Conservation (phyloP, 2,329 filamentous ascomycete species). For the Malbranchea zuffiana region DNA sequence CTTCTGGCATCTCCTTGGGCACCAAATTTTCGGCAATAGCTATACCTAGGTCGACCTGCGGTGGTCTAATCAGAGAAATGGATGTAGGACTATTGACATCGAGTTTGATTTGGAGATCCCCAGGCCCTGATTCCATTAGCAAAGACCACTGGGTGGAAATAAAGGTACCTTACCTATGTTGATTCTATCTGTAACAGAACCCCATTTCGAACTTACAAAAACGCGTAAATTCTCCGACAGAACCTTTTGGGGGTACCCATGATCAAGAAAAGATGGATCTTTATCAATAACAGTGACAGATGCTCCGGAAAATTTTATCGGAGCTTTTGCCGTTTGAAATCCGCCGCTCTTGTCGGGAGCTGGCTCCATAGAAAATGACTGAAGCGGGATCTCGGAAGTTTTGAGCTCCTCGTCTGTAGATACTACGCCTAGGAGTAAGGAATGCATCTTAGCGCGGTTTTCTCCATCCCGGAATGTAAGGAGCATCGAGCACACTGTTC, state of each 20-base stretch:
- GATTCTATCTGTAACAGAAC: slow-evolving; percentile 70
- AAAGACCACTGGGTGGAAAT: slow-evolving; percentile 13
- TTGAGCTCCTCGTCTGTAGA: slow-evolving; percentile 57
- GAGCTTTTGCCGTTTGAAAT: slow-evolving; percentile 21
- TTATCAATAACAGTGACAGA: slow-evolving; percentile 55
- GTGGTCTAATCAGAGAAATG: slow-evolving; percentile 57
- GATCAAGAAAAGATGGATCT: slow-evolving; percentile 45
- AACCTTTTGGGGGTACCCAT: slow-evolving; percentile 54
- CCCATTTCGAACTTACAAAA: slow-evolving; percentile 62
- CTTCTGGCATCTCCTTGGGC: slow-evolving; percentile 50
- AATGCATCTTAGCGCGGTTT: slow-evolving; percentile 61
- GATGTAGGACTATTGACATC: slow-evolving; percentile 52
- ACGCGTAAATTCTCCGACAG: slow-evolving; percentile 66
- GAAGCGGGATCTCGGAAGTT: slow-evolving; percentile 57
- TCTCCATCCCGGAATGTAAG: slow-evolving; percentile 65
- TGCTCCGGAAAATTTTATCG: slow-evolving; percentile 29
- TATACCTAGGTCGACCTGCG: slow-evolving; percentile 66
- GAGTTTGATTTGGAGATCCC: slow-evolving; percentile 58
- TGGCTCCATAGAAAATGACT: slow-evolving; percentile 52
- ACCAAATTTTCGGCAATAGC: slow-evolving; percentile 60
- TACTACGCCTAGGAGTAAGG: slow-evolving; percentile 61
- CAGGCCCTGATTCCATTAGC: slow-evolving; percentile 40
- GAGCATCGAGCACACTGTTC: slow-evolving; percentile 59
- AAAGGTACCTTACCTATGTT: slow-evolving; percentile 50
- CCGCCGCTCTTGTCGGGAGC: slow-evolving; percentile 26